A percentile compares a stretch with the other conserved stretches of the same genome.
These are phyloP conservation scores for Hermanozyma aechmeae DNA, from an alignment of 805 yeast genomes.

Conservation along the genomic window DNA sequence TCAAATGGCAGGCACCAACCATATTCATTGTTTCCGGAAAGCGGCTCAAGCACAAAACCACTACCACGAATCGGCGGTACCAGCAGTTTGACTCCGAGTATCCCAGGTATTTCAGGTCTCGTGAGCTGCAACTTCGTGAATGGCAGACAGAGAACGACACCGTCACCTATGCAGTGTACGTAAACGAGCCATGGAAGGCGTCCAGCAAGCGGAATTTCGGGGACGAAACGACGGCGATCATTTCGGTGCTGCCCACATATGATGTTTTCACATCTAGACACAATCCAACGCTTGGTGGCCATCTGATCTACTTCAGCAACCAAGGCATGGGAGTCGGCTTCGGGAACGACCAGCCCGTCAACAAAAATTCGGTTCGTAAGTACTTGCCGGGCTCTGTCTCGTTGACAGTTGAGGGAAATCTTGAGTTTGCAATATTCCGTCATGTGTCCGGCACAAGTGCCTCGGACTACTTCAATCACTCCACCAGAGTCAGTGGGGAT, in stretches of 20 bases:
- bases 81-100: conserved; percentile 41
- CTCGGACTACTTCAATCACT: conserved; percentile 16
- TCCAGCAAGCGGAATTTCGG: conserved; percentile 73
- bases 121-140: conserved; percentile 11
- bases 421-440: conserved; percentile 77
- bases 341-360: conserved; percentile 59
- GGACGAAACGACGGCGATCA: conserved; percentile 42
- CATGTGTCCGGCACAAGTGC: conserved; percentile 29
- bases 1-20: conserved; percentile 89
- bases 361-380: conserved; percentile 35
- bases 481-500: conserved; percentile 14
- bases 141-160: conserved; percentile 35
- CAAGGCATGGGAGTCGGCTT: conserved; percentile 77
- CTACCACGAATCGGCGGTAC: conserved; percentile 35
- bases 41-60: conserved; percentile 28
- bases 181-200: conserved; percentile 68
- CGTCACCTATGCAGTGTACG: conserved; percentile 54
- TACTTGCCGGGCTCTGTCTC: conserved; percentile 71
- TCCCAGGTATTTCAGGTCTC: conserved; percentile 24
- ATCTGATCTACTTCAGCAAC: conserved; percentile 57
- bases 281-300: conserved; percentile 21
- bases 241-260: conserved; percentile 61
- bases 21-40: conserved; percentile 62
- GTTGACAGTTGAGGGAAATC: conserved; percentile 62
- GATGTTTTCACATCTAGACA: conserved; percentile 33